A percentile compares a stretch with the other conserved stretches of the same genome.
These are phyloP conservation scores for Nigrospora oryzae DNA, from an alignment of 2,329 filamentous ascomycete species.

Conservation along the genomic window DNA sequence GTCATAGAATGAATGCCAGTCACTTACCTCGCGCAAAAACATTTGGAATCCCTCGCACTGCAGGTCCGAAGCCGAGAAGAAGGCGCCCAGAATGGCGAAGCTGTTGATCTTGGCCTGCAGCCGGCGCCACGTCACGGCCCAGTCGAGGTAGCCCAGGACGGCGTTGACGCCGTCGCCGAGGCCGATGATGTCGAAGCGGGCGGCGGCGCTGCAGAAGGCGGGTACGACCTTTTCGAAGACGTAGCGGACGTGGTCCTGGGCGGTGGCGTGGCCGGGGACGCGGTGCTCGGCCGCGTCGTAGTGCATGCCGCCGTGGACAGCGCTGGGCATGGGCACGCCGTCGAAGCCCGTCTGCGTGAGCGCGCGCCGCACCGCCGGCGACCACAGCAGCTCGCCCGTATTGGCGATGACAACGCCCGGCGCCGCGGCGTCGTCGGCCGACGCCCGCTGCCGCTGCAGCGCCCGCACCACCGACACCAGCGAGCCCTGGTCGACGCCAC, in stretches of 20 bases:
- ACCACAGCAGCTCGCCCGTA: slow-evolving; percentile 69
- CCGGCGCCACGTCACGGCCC: slow-evolving; percentile 38
- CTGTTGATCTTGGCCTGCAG: slow-evolving; percentile 36
- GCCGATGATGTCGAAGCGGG: slow-evolving; percentile 61
- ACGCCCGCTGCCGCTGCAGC: slow-evolving; percentile 27
- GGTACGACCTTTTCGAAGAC: slow-evolving; percentile 58
- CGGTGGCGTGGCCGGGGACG: slow-evolving; percentile 49
- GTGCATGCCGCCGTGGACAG: slow-evolving; percentile 46
- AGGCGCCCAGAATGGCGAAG: slow-evolving; percentile 41
- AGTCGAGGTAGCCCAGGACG: slow-evolving; percentile 49
- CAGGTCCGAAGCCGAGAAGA: slow-evolving; percentile 28
- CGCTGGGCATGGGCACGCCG: slow-evolving; percentile 51
- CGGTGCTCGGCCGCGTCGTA: slow-evolving; percentile 49
- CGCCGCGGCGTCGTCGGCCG: slow-evolving; percentile 20
- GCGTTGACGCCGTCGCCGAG: slow-evolving; percentile 58
- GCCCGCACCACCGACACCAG: slow-evolving; percentile 52
- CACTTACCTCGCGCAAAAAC: slow-evolving; percentile 43
- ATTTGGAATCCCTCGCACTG: slow-evolving; percentile 32
- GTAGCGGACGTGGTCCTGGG: slow-evolving; percentile 54
- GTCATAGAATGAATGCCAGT: background rate
- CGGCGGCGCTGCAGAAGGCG: slow-evolving; percentile 33
- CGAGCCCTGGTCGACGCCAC: slow-evolving; percentile 64
- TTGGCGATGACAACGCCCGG: slow-evolving; percentile 70
- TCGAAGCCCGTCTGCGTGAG: slow-evolving; percentile 52
- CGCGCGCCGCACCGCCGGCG: slow-evolving; percentile 50